phyloP scores from a whole-genome alignment of 1,284 basidiomycete species.

The Puccinia hordei region DNA sequence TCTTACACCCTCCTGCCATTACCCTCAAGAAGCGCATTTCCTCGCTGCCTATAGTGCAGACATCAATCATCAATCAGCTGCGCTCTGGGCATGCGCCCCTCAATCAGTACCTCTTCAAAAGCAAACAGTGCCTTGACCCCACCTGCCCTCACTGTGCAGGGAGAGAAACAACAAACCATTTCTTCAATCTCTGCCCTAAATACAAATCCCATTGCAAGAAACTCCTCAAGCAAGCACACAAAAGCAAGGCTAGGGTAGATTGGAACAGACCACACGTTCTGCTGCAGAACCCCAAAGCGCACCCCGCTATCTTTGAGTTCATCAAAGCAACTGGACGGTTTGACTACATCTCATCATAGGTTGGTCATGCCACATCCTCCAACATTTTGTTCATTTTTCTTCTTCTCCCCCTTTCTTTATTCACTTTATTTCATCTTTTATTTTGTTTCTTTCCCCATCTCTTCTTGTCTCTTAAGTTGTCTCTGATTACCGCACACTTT shows the following conservation, averaged over 20 bases:
- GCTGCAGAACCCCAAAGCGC: neutral
- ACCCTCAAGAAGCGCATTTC: neutral
- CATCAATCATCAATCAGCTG: neutral
- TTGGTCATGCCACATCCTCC: no score
- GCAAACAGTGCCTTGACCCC: neutral
- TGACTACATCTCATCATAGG: neutral
- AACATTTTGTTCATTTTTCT: no score
- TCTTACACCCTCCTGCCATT: no score
- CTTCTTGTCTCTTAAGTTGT: no score
- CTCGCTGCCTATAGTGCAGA: neutral
- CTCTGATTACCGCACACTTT: neutral
- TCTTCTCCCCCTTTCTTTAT: no score
- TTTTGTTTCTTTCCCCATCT: neutral
- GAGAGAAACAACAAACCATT: neutral
- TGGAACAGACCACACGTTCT: neutral
- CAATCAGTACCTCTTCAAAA: neutral
- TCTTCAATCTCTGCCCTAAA: no score
- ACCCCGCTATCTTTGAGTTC: neutral
- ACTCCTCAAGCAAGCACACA: no score
- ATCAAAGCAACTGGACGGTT: neutral
- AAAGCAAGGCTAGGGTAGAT: no score
- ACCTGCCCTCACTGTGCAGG: neutral
- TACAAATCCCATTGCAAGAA: no score
- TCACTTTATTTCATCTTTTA: neutral
- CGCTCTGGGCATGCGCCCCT: neutral